phyloP scores from a whole-genome alignment of 306 rosid genomes.

The Lathyrus aphaca region DNA sequence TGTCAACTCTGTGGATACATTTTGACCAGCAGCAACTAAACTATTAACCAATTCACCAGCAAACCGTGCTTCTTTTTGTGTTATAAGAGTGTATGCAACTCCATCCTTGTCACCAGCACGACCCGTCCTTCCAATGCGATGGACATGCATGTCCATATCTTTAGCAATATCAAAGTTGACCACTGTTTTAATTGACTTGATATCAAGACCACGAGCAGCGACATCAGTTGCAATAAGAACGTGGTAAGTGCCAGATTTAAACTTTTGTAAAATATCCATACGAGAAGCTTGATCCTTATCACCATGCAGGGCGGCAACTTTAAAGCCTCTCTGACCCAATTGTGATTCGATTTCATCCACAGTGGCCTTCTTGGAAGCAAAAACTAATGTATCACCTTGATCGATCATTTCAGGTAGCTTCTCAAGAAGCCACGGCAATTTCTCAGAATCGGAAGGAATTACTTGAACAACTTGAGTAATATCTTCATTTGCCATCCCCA shows the following conservation, averaged over 20 bases:
- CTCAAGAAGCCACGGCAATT: constrained; percentile 87
- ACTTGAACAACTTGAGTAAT: constrained; percentile 95
- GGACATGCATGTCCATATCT: constrained; percentile 99
- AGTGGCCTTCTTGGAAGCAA: constrained; percentile 90
- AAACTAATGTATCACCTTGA: constrained; percentile 88
- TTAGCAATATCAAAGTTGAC: constrained; percentile 96
- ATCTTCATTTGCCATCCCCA: constrained; percentile 98
- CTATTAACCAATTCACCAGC: constrained; percentile 96
- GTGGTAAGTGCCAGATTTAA: constrained; percentile 85
- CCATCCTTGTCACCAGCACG: constrained; percentile 99
- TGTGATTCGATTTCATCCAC: constrained; percentile 95
- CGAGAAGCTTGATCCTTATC: constrained; percentile 98
- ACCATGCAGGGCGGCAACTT: constrained; percentile 94
- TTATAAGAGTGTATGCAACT: constrained; percentile 86
- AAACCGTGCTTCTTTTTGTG: constrained; percentile 92
- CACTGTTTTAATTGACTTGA: constrained; percentile 94
- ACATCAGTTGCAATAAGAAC: constrained; percentile 98
- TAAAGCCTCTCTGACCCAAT: constrained; percentile 66
- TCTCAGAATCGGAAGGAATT: constrained; percentile 84
- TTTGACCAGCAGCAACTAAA: constrained; percentile 96
- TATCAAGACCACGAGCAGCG: constrained; percentile 99
- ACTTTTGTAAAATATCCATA: constrained; percentile 88
- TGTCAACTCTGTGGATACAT: constrained; percentile 81
- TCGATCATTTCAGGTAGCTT: constrained; percentile 86
- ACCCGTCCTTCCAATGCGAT: constrained; percentile 98